phyloP scores from a whole-genome alignment of 1,139 yeast genomes.

The Eremothecium sinecaudum region DNA sequence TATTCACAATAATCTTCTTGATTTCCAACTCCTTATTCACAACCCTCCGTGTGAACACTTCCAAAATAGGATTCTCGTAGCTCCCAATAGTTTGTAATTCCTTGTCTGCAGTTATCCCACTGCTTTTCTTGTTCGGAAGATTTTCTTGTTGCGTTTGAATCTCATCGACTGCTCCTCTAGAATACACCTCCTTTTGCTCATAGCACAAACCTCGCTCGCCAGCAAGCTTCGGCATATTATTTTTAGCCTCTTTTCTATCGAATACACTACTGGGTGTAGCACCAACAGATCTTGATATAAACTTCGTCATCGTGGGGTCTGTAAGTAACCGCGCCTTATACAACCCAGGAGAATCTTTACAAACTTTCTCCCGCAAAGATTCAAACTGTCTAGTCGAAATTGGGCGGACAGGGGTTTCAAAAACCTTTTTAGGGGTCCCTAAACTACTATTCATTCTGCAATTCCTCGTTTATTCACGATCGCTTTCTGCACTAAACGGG shows the following conservation, averaged over 20 bases:
- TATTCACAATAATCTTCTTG: conserved; percentile 30
- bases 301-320: conserved; percentile 6
- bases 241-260: not conserved
- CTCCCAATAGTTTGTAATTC: conserved; percentile 13
- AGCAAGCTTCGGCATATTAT: not conserved
- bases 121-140: not conserved
- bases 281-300: not conserved
- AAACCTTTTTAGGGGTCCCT: conserved; percentile 9
- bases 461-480: too few relatives aligned
- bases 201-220: not conserved
- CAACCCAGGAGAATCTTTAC: conserved; percentile 21
- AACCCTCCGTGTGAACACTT: conserved; percentile 28
- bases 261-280: conserved; percentile 1
- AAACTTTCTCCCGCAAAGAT: conserved; percentile 18
- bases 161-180: not conserved
- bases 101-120: not conserved
- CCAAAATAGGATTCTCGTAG: conserved; percentile 32
- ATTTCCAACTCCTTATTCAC: conserved; percentile 35
- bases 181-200: not conserved
- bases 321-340: conserved; percentile 15
- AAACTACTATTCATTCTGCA: conserved; percentile 4
- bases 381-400: conserved; percentile 22
- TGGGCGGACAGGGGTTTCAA: conserved; percentile 22
- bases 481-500: too few relatives aligned
- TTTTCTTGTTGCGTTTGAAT: not conserved